Base-by-base conservation (phyloP, 768 basidiomycete genomes). In the Amylocystis lapponica region DNA sequence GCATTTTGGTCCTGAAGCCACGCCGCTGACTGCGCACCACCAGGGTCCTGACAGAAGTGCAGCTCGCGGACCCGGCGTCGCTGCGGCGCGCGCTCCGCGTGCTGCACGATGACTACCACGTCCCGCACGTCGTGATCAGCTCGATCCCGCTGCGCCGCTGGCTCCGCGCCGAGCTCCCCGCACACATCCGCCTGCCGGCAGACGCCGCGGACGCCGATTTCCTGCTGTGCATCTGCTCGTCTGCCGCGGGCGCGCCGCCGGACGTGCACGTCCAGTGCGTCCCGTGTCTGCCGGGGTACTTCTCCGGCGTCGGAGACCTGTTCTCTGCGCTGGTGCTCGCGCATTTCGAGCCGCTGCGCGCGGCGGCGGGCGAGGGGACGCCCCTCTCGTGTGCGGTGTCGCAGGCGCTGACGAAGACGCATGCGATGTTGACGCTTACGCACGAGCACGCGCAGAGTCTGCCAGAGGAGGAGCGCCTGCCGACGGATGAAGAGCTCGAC, bases 221-320 rank as follows among this genome's bases (percentile, higher is more conserved):
- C 50, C 79, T 96, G 27, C 70, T 91, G n/a, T 96, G 89, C 63
- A 76, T 95, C 43, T 72, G 80, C 1, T 95, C 93, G 1, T 76
- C 80, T 1, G 50, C 54, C 14, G 49, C 41, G 16, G 46, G 47
- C 16, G 1, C 14, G 41, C 42, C 39, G 58, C 75, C 76, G 0
- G 59, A 62, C 1, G 77, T 94, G 3, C 78, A 86, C 62, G 81
- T 79, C 0, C 80, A 80, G 55, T 75, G 72, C 33, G 79, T 99
- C 8, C 83, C 85, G 2, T 74, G 83, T 22, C 74, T 97, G 34
- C 77, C 83, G 5, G 94, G 93, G 10, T 96, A 97, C 67, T 98
- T 93, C 62, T 86, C 90, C 16, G 96, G 96, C 20, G 94, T 96
- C 10, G 96, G 96, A 14, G 96, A 99, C 62, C 80, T 97, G 43